These are phyloP conservation scores for Pseudofabraea citricarpa DNA, from an alignment of 2,329 filamentous ascomycete species.

Conservation along the genomic window DNA sequence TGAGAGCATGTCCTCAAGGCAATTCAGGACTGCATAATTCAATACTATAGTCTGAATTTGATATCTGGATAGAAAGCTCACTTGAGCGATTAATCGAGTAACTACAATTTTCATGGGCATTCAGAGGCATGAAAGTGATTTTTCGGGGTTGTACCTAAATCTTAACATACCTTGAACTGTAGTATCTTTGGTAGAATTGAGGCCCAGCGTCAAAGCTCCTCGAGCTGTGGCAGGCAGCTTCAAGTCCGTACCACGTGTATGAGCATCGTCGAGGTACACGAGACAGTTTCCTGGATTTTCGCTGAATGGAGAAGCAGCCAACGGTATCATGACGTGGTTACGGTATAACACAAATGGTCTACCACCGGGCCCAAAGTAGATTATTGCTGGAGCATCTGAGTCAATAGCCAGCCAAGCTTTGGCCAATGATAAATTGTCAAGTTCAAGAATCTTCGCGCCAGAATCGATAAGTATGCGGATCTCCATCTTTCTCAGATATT, in stretches of 20 bases:
- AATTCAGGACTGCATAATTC: no score
- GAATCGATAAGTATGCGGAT: slow-evolving; percentile 59
- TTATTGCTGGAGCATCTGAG: slow-evolving; percentile 3
- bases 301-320: slow-evolving; percentile 16
- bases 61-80: no score
- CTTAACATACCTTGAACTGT: slow-evolving; percentile 45
- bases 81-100: no score
- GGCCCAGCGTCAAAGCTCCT: slow-evolving; percentile 18
- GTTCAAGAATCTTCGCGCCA: slow-evolving; percentile 59
- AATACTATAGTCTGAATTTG: no score
- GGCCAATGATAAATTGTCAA: slow-evolving; percentile 35
- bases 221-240: slow-evolving; percentile 12
- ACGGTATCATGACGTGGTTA: slow-evolving; percentile 12
- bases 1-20: no score
- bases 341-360: slow-evolving; percentile 14
- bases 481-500: slow-evolving; percentile 25
- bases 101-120: no score
- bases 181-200: slow-evolving; percentile 29
- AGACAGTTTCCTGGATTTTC: slow-evolving; percentile 16
- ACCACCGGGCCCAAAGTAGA: slow-evolving; percentile 14
- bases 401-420: slow-evolving; percentile 17
- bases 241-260: slow-evolving; percentile 21
- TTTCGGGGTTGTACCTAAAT: no score
- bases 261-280: slow-evolving; percentile 23
- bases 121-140: no score